Evolutionary conservation across 2,329 filamentous ascomycete genomes (phyloP).

Genomic region (Metarhizium album): DNA sequence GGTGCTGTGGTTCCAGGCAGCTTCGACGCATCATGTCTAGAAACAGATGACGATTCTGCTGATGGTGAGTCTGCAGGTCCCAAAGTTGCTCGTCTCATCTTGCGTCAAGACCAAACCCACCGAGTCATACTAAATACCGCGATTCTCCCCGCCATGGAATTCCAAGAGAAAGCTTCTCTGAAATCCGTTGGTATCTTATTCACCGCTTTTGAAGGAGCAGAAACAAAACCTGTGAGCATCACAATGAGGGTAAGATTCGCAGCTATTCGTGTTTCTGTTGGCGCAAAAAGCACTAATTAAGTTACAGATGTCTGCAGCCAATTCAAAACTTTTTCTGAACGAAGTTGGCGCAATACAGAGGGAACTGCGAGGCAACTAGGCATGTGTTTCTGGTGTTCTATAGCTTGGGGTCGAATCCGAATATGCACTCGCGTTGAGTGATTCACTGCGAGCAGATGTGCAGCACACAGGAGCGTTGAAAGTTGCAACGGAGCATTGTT

Average conservation of each 20-base stretch:
- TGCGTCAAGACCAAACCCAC: slow-evolving; percentile 84
- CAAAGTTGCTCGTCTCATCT: slow-evolving; percentile 62
- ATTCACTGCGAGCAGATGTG: background rate
- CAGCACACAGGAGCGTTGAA: background rate
- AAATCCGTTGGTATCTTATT: slow-evolving; percentile 61
- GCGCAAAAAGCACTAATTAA: slow-evolving; percentile 1
- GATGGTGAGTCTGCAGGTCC: slow-evolving; percentile 18
- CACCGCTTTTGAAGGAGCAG: slow-evolving; percentile 48
- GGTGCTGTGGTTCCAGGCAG: slow-evolving; percentile 37
- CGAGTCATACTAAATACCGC: slow-evolving; percentile 79
- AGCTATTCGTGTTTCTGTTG: background rate
- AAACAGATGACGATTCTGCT: slow-evolving; percentile 30
- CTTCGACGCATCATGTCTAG: slow-evolving; percentile 44
- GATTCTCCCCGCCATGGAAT: slow-evolving; percentile 67
- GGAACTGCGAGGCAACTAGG: slow-evolving; percentile 33
- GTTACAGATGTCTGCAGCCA: slow-evolving; percentile 40
- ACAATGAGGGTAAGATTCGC: slow-evolving; percentile 45
- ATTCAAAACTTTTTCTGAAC: slow-evolving; percentile 40
- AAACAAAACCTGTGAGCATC: slow-evolving; percentile 44
- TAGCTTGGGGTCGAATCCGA: background rate
- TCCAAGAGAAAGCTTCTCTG: slow-evolving; percentile 64
- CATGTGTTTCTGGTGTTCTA: background rate
- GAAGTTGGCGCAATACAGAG: slow-evolving; percentile 39
- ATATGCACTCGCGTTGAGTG: background rate
- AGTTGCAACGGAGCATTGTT: background rate